These are phyloP conservation scores for Blastobotrys indianensis DNA, from an alignment of 1,139 yeast species.

Conservation along the genomic window DNA sequence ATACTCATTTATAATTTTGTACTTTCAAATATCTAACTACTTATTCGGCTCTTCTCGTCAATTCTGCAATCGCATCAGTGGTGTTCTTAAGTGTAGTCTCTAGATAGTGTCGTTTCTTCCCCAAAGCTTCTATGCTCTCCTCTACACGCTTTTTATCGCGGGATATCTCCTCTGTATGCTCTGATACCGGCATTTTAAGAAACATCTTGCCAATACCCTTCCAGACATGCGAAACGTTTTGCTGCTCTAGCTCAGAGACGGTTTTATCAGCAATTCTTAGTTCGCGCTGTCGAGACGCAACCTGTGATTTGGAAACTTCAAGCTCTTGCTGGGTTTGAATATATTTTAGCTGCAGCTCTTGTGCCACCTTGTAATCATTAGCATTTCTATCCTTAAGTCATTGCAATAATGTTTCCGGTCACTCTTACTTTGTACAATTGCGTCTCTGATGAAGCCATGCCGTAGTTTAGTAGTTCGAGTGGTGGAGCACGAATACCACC, in stretches of 20 bases:
- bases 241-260: constrained; percentile 46
- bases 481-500: too few species aligned
- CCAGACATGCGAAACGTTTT: constrained; percentile 52
- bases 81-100: constrained; percentile 76
- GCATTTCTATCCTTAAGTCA: too few species aligned
- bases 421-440: constrained; percentile 7
- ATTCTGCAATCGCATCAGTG: constrained; percentile 52
- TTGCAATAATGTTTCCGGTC: background rate
- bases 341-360: constrained; percentile 23
- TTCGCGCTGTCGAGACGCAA: constrained; percentile 52
- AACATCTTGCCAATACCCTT: constrained; percentile 75
- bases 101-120: constrained; percentile 65
- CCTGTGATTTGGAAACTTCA: constrained; percentile 54
- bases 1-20: background rate
- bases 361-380: constrained; percentile 14
- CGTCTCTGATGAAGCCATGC: too few species aligned
- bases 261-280: constrained; percentile 54
- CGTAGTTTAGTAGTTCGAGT: too few species aligned
- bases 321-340: constrained; percentile 46
- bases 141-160: constrained; percentile 49
- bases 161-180: constrained; percentile 46
- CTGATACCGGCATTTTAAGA: constrained; percentile 35
- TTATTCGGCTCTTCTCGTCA: constrained; percentile 12
- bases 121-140: constrained; percentile 56
- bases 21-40: background rate